Evolutionary conservation across 2,329 filamentous ascomycete species (phyloP).

Genomic region (Hymenoscyphus occultus): DNA sequence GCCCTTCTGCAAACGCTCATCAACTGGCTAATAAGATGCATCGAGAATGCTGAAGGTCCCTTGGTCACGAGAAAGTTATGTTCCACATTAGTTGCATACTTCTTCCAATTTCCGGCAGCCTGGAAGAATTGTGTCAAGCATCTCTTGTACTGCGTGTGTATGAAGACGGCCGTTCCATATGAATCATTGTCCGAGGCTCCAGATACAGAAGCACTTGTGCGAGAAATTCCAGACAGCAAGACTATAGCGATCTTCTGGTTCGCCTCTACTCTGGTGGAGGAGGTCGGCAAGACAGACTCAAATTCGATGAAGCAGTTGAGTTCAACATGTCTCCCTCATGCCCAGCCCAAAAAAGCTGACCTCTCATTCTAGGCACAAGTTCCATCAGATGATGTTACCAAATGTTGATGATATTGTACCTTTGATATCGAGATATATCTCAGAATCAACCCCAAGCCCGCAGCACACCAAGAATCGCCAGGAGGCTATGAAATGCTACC

Average conservation of each 20-base stretch:
- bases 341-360: neutral
- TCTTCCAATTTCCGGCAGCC: constrained; percentile 63
- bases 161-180: constrained; percentile 46
- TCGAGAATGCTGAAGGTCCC: constrained; percentile 50
- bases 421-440: constrained; percentile 44
- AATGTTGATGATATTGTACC: constrained; percentile 51
- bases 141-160: constrained; percentile 57
- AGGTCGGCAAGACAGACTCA: constrained; percentile 64
- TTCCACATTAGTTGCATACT: constrained; percentile 73
- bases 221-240: constrained; percentile 47
- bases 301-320: constrained; percentile 55
- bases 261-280: constrained; percentile 59
- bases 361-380: constrained; percentile 36
- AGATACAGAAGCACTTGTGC: constrained; percentile 44
- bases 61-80: constrained; percentile 72
- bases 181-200: constrained; percentile 45
- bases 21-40: constrained; percentile 57
- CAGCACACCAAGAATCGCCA: constrained; percentile 45
- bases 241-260: constrained; percentile 64
- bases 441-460: constrained; percentile 41
- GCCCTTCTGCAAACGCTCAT: constrained; percentile 60
- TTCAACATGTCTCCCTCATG: constrained; percentile 9
- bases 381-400: constrained; percentile 50
- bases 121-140: constrained; percentile 67
- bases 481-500: constrained; percentile 59